A percentile compares a stretch with the other conserved stretches of the same genome.
Conservation (phyloP, 148 eudicot genomes). For the Rheum nobile region DNA sequence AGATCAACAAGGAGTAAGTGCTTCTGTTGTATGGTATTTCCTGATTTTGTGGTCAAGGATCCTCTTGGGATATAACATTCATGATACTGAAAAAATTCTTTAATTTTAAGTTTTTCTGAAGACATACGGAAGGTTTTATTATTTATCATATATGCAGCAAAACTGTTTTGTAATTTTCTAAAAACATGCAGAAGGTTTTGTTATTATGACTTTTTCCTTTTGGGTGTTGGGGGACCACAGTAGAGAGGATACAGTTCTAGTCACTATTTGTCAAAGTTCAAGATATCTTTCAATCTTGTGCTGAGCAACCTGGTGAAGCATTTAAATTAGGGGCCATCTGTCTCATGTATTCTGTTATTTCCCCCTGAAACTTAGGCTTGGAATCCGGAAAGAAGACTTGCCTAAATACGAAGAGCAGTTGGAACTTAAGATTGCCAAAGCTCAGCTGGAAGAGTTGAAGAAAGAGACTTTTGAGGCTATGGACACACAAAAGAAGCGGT, state of each 20-base stretch:
- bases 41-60: neutral
- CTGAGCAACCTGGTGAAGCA: neutral
- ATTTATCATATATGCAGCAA: neutral
- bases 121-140: too few species aligned
- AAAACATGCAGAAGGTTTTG: neutral
- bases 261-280: neutral
- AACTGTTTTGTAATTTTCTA: neutral
- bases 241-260: neutral
- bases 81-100: neutral
- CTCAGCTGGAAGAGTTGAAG: conserved; percentile 82
- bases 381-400: conserved; percentile 57
- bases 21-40: neutral
- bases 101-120: neutral
- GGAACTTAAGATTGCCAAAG: conserved; percentile 82
- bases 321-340: neutral
- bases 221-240: too few species aligned
- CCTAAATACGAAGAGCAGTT: conserved; percentile 79
- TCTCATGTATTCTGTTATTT: neutral
- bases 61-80: neutral
- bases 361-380: conserved; percentile 44
- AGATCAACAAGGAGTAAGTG: conserved; percentile 73
- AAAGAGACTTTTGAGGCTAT: conserved; percentile 81
- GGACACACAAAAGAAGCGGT: conserved; percentile 92
- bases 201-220: too few species aligned
- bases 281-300: neutral